Percentiles rank a stretch among this genome's conserved stretches.
Conservation (phyloP, 805 yeast genomes). For the Cephaloascus fragrans region DNA sequence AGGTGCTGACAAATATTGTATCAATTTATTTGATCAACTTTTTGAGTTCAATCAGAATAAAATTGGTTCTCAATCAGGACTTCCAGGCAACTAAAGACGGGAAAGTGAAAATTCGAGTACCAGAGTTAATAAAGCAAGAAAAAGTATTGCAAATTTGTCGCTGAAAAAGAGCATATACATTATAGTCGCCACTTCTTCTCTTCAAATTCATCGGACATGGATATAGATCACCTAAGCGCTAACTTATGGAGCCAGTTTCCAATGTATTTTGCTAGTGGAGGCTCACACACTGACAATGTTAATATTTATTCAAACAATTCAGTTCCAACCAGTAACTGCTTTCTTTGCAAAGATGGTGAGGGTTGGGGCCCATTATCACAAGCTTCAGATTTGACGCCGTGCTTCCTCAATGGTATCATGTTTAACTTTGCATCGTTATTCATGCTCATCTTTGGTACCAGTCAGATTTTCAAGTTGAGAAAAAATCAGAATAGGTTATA, state of each 20-base stretch:
- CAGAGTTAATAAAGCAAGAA: too few species aligned
- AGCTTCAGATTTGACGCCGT: conserved; percentile 48
- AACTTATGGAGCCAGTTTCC: background rate
- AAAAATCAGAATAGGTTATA: conserved; percentile 16
- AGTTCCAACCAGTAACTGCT: conserved; percentile 7
- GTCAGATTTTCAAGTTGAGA: conserved; percentile 23
- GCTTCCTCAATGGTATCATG: conserved; percentile 46
- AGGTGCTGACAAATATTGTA: too few species aligned
- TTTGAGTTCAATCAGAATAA: too few species aligned
- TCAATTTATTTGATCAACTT: too few species aligned
- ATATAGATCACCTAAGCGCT: background rate
- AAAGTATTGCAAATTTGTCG: too few species aligned
- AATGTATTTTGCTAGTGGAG: conserved; percentile 21
- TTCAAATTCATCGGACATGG: too few species aligned
- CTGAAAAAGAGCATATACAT: too few species aligned
- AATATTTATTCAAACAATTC: conserved; percentile 1
- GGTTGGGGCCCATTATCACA: conserved; percentile 31
- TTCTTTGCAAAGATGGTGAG: conserved; percentile 27
- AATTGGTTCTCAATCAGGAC: too few species aligned
- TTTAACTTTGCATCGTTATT: conserved; percentile 29
- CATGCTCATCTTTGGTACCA: conserved; percentile 32
- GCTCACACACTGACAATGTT: conserved; percentile 6
- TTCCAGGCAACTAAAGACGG: too few species aligned
- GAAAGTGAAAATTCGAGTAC: too few species aligned
- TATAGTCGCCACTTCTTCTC: too few species aligned